Percentiles rank a stretch among this genome's conserved stretches.
Conservation (phyloP, 805 yeast species). For the Cyberlindnera petersonii region DNA sequence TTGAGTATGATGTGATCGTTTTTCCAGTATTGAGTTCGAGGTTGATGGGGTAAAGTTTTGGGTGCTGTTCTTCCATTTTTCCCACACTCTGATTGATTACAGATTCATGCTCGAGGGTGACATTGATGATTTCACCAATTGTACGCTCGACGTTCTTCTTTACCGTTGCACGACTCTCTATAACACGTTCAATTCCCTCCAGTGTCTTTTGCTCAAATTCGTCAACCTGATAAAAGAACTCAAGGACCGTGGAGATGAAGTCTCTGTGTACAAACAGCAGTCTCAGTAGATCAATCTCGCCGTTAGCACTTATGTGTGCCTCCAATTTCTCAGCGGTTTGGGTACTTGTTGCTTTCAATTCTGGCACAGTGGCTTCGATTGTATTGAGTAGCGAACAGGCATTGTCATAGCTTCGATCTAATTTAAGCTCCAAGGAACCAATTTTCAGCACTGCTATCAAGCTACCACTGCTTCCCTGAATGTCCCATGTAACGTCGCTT, state of each 20-base stretch:
- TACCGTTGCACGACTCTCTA: not conserved
- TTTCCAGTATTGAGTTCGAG: too few relatives aligned
- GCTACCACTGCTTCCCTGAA: too few relatives aligned
- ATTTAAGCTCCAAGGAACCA: not conserved
- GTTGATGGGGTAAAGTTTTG: too few relatives aligned
- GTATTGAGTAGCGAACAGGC: not conserved
- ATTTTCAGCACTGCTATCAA: too few relatives aligned
- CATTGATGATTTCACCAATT: not conserved
- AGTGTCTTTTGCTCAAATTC: constrained; percentile 2
- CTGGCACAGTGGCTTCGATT: not conserved
- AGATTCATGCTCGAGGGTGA: not conserved
- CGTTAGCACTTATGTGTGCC: constrained; percentile 1
- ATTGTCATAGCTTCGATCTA: not conserved
- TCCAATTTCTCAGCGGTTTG: constrained; percentile 2
- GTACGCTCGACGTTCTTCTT: not conserved
- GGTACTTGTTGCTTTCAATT: not conserved
- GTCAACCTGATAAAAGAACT: constrained; percentile 6
- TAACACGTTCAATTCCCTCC: not conserved
- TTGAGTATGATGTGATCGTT: too few relatives aligned
- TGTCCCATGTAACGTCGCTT: too few relatives aligned
- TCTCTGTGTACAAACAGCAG: not conserved
- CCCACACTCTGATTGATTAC: not conserved
- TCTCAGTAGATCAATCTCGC: constrained; percentile 4
- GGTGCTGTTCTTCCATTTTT: too few relatives aligned
- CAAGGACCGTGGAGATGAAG: constrained; percentile 2